Evolutionary conservation across 306 rosid species (phyloP), one percentile per base, ranked within the genome.

Genomic region (Cicer yamashitae): DNA sequence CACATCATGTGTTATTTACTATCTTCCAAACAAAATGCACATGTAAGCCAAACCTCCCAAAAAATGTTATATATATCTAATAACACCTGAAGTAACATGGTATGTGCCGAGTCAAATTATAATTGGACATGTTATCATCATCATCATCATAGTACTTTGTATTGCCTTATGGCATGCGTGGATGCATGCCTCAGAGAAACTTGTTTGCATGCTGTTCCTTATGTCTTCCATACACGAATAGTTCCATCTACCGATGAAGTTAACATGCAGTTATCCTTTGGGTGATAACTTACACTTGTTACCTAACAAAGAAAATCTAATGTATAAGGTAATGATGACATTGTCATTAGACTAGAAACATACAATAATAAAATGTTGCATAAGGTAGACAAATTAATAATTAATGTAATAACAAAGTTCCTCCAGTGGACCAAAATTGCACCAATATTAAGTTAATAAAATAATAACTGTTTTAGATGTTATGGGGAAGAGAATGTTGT

Each of bases 261-360:
- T 70, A 87, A 57, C 96, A 91, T 89, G 74, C 96, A 91, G 72
- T 70, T 83, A 30, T 91, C 93, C 72, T 79, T 86, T 7, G 90
- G 96, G 75, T 94, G 98, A 83, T 90, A 94, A 82, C 97, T 94
- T 75, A 91, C 96, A 60, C 98, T 94, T 10, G 98, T 94, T 56
- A 94, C 96, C 97, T 94, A 87, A 41, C 40, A 73, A 79, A 79
- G 40, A 47, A 52, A 71, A 68, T 8, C 48, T 61, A 40, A 14
- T 15, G 38, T 44, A 52, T 44, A 18, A 53, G 68, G 50, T 15
- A 74, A 58, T 56, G 12, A 57, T 40, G 25, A 18, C 38, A 67
- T n/a, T 37, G 12, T 71, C 77, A 52, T 58, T 25, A 47, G 34
- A 74, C 45, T 15, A 22, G 30, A 79, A 37, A 68, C 56, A 15